A percentile compares a stretch with the other conserved stretches of the same genome.
Evolutionary conservation across 208 protist genomes (phyloP).

Genomic region (Naegleria fowleri): DNA sequence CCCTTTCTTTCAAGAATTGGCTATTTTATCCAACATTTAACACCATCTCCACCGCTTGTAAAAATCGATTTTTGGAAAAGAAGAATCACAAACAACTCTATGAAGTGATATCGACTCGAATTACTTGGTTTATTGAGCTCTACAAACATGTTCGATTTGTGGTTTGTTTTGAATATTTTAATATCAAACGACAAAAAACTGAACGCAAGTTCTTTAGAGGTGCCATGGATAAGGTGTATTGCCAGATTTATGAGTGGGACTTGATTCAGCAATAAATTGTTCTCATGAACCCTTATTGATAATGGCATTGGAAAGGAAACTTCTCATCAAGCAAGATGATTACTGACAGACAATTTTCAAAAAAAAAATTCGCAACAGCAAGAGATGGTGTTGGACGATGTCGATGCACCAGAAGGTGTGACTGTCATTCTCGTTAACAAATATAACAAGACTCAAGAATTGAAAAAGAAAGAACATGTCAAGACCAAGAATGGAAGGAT

Average conservation of each 20-base stretch:
- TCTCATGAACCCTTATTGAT: no score
- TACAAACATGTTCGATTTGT: not conserved
- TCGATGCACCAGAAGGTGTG: not conserved
- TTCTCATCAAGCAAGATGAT: no score
- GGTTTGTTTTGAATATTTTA: not conserved
- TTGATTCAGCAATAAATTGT: not conserved
- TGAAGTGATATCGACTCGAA: not conserved
- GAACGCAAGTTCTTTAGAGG: not conserved
- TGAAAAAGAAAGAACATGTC: not conserved
- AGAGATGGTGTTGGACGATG: not conserved
- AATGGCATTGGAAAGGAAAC: no score
- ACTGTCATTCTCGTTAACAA: constrained; percentile 12
- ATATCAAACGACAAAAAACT: not conserved
- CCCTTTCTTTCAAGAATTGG: not conserved
- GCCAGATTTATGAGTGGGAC: not conserved
- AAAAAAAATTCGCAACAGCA: no score
- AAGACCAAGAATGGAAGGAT: constrained; percentile 13
- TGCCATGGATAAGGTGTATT: not conserved
- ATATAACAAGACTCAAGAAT: constrained; percentile 7
- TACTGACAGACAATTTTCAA: no score
- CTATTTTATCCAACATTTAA: not conserved
- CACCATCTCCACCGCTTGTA: not conserved
- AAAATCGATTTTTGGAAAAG: not conserved
- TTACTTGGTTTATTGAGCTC: not conserved
- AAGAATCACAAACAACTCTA: not conserved